These are phyloP conservation scores for Cordyceps tenuipes DNA, from an alignment of 2,329 filamentous ascomycete genomes.

Conservation along the genomic window DNA sequence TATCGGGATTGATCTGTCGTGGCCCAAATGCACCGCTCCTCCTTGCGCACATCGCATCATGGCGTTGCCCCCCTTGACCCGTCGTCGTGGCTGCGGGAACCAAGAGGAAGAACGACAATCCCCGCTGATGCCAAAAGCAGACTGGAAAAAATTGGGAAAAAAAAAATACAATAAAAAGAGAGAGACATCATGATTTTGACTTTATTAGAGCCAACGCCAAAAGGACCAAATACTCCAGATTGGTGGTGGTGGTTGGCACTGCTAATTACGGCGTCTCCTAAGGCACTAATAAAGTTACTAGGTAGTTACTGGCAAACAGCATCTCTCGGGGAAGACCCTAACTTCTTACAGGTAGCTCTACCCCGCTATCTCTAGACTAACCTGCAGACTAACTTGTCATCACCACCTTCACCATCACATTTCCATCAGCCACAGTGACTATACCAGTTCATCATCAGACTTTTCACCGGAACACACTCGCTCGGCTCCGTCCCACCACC, in stretches of 20 bases:
- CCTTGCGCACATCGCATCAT: background rate
- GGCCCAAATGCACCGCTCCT: background rate
- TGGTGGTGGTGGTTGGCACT: background rate
- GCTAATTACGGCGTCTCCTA: background rate
- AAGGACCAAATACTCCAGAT: too few species aligned
- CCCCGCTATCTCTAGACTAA: background rate
- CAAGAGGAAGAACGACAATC: background rate
- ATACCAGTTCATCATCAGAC: background rate
- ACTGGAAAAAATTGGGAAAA: too few species aligned
- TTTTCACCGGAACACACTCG: background rate
- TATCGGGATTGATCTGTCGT: background rate
- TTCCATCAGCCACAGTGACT: background rate
- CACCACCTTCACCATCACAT: background rate
- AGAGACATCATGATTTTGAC: background rate
- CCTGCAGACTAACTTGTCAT: background rate
- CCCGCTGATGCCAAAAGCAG: background rate
- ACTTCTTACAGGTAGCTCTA: background rate
- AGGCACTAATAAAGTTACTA: too few species aligned
- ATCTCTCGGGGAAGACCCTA: too few species aligned
- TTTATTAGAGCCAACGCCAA: background rate
- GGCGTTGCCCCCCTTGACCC: background rate
- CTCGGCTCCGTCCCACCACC: background rate
- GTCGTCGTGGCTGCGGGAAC: background rate
- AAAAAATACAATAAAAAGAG: too few species aligned
- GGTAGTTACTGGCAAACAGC: too few species aligned